Percentiles rank a stretch among this genome's conserved stretches.
Evolutionary conservation across 2,329 filamentous ascomycete species (phyloP).

Genomic region (Grosmannia huntii): DNA sequence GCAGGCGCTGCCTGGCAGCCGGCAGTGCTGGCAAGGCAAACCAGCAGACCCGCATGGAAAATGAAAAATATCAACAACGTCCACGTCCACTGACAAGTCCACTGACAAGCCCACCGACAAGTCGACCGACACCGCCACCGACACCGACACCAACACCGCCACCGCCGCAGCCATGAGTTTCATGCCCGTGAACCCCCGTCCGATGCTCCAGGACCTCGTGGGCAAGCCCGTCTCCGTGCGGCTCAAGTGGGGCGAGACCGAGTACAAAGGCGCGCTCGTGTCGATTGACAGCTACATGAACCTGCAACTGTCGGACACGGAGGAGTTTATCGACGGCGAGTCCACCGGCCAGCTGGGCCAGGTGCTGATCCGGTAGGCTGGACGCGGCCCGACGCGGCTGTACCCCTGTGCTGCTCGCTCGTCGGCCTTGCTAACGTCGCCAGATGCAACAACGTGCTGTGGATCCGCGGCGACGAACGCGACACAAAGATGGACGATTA

Average conservation of each 20-base stretch:
- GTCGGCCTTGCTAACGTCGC: neutral
- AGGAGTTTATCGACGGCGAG: conserved; percentile 86
- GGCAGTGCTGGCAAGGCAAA: neutral
- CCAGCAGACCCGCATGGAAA: neutral
- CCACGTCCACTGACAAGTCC: neutral
- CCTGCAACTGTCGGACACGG: conserved; percentile 78
- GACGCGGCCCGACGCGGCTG: neutral
- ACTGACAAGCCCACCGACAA: too few species aligned
- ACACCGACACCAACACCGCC: neutral
- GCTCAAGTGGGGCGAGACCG: conserved; percentile 95
- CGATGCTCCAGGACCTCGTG: conserved; percentile 87
- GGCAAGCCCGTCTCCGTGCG: conserved; percentile 84
- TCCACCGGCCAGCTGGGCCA: conserved; percentile 75
- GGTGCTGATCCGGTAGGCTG: conserved; percentile 69
- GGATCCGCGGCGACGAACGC: conserved; percentile 55
- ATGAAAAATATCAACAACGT: conserved; percentile 1
- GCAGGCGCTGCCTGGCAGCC: neutral
- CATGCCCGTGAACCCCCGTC: conserved; percentile 90
- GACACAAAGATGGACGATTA: conserved; percentile 46
- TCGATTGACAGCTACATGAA: conserved; percentile 99
- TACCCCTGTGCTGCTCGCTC: neutral
- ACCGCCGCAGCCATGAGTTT: conserved; percentile 31
- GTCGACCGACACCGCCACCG: neutral
- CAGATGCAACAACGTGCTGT: conserved; percentile 76
- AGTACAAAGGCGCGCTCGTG: conserved; percentile 84